Evolutionary conservation across 352 stramenopile genomes (phyloP), one percentile per base, ranked within the genome.

Genomic region (Globisporangium ultimum): DNA sequence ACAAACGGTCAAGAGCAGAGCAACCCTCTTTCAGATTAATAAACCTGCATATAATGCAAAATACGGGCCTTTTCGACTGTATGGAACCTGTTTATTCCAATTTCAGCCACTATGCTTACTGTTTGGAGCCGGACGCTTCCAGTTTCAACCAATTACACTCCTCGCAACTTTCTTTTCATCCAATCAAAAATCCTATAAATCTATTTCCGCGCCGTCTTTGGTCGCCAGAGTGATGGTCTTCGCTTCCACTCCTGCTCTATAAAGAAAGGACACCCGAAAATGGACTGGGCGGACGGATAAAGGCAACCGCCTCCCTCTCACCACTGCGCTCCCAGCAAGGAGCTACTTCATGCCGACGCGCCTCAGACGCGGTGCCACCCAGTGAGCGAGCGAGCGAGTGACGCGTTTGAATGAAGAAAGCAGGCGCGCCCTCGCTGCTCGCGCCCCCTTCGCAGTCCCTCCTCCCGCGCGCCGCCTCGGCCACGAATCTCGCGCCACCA

Each of bases 401-500:
- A 2, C 38, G 38, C 17, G 10, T n/a, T 45, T 45, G 49, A 52
- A 65, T 65, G 59, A 65, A 65, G 52, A 50, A 49, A 60, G 15
- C 46, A 18, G 36, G 28, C 28, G 28, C 28, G 4, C 55, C 45
- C 7, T 65, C 59, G 45, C 59, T 65, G 20, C 40, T 60, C 17
- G 59, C 52, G 46, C 45, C 59, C 4, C 59, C 59, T 0, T 11
- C 59, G 14, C 22, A 47, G 45, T 36, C 53, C 53, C 9, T 10
- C 53, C 14, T 17, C 48, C 36, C 48, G 15, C 4, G 36, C 21
- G 12, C 22, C 41, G 48, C 21, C 32, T 21, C 40, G 17, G 17
- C 32, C 13, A 40, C 49, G 22, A 1, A 1, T 13, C n/a, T 41
- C 38, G 11, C 8, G 13, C 14, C 22, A 9, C 40, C 0, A 10